Evolutionary conservation across 1,284 basidiomycete species (phyloP).

Genomic region (Wallemia mellicola): DNA sequence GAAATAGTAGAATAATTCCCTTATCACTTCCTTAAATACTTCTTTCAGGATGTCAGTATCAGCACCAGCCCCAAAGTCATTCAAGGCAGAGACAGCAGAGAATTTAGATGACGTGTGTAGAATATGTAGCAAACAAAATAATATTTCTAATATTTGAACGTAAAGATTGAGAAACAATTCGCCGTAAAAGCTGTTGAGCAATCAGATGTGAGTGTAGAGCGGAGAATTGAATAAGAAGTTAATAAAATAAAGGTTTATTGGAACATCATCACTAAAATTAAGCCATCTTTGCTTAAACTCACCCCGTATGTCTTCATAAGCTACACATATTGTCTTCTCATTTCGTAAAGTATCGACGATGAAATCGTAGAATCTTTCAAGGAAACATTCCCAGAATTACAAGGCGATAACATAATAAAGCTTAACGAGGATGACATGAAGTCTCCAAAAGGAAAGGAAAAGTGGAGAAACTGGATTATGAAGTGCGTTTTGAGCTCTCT

Average conservation of each 20-base stretch:
- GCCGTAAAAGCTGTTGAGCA: conserved; percentile 91
- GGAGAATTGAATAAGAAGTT: no score
- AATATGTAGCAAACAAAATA: not conserved
- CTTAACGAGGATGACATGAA: conserved; percentile 91
- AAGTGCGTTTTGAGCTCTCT: conserved; percentile 24
- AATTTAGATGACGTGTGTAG: conserved; percentile 47
- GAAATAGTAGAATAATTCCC: no score
- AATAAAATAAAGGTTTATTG: no score
- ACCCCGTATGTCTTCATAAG: no score
- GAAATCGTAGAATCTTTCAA: conserved; percentile 59
- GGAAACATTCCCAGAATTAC: conserved; percentile 53
- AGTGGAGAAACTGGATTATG: conserved; percentile 72
- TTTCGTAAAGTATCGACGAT: no score
- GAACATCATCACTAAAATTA: conserved; percentile 62
- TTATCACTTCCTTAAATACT: not conserved
- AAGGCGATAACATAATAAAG: conserved; percentile 31
- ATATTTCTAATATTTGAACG: not conserved
- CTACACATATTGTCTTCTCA: no score
- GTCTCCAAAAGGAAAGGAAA: conserved; percentile 57
- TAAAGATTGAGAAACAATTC: conserved; percentile 90
- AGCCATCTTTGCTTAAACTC: conserved; percentile 41
- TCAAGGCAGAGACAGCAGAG: conserved; percentile 59
- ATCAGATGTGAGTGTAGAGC: conserved; percentile 67
- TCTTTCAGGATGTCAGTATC: not conserved
- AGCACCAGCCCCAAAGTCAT: conserved; percentile 12